Evolutionary conservation across 805 yeast genomes (phyloP).

Genomic region (Starmerella roubikii): DNA sequence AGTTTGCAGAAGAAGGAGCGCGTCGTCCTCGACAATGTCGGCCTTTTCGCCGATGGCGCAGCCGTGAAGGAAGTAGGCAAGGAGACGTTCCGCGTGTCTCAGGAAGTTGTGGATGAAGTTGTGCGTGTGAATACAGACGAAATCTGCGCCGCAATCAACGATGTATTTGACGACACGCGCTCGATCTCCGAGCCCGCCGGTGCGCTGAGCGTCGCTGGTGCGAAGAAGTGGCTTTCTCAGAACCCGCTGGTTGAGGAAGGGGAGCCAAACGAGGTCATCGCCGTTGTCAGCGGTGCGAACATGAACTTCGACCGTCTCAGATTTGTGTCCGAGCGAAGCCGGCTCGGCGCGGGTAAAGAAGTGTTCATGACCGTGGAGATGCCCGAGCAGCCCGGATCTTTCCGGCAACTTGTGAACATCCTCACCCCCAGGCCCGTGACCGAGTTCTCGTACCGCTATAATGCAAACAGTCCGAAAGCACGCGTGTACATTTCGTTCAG

Average conservation of each 20-base stretch:
- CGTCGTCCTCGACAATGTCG: conserved; percentile 55
- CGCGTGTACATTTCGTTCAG: conserved; percentile 79
- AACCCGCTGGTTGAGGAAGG: conserved; percentile 36
- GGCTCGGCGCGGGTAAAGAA: conserved; percentile 95
- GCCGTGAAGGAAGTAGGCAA: conserved; percentile 84
- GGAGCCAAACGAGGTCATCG: conserved; percentile 62
- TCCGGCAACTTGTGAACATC: conserved; percentile 57
- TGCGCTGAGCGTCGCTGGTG: conserved; percentile 89
- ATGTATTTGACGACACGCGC: conserved; percentile 90
- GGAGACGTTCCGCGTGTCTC: conserved; percentile 75
- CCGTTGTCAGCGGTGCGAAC: conserved; percentile 89
- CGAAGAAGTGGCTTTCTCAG: conserved; percentile 56
- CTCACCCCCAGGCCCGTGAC: conserved; percentile 84
- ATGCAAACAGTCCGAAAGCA: conserved; percentile 37
- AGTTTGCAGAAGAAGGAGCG: conserved; percentile 47
- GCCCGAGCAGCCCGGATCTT: conserved; percentile 89
- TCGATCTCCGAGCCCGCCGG: conserved; percentile 94
- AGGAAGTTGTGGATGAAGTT: conserved; percentile 75
- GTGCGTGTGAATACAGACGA: conserved; percentile 81
- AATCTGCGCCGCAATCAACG: conserved; percentile 93
- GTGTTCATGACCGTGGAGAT: conserved; percentile 80
- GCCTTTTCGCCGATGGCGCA: conserved; percentile 97
- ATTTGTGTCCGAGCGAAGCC: conserved; percentile 94
- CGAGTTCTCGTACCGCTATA: conserved; percentile 81
- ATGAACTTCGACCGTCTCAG: conserved; percentile 95